Conservation (phyloP, 257 asterid genomes). For the Petunia secreta region DNA sequence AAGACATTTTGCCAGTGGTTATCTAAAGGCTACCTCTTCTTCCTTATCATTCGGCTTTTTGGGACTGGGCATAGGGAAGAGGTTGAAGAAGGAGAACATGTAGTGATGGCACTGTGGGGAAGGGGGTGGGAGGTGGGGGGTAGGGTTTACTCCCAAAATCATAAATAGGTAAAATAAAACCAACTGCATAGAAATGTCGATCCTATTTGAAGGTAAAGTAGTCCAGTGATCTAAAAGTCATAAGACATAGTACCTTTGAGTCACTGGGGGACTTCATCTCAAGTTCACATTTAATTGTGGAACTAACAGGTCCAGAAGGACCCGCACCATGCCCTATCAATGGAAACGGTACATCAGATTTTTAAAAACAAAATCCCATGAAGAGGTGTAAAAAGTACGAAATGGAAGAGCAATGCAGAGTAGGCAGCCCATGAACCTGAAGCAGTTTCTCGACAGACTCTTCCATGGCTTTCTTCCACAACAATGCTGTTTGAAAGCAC, state of each 20-base stretch:
- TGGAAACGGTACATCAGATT: constrained; percentile 27
- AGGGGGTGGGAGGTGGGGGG: neutral
- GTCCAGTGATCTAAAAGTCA: constrained; percentile 26
- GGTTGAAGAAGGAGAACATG: neutral
- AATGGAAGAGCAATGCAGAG: constrained; percentile 19
- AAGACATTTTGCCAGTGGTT: neutral
- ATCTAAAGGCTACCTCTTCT: constrained; percentile 5
- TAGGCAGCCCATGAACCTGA: constrained; percentile 45
- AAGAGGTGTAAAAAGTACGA: constrained; percentile 20
- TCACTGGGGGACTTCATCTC: constrained; percentile 44
- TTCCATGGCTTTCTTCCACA: constrained; percentile 39
- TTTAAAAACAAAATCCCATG: constrained; percentile 31
- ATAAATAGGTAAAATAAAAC: neutral
- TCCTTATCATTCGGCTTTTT: constrained; percentile 1
- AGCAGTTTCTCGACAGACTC: constrained; percentile 40
- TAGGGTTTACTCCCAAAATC: neutral
- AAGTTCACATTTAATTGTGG: constrained; percentile 38
- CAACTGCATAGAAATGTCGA: neutral
- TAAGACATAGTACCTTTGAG: constrained; percentile 52
- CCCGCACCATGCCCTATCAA: constrained; percentile 45
- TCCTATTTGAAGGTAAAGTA: neutral
- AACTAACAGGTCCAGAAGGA: constrained; percentile 42
- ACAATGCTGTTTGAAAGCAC: constrained; percentile 39
- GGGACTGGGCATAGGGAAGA: neutral
- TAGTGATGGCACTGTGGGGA: neutral